Base-by-base conservation (phyloP, 768 basidiomycete genomes). In the Phylloporus rhodoxanthus region DNA sequence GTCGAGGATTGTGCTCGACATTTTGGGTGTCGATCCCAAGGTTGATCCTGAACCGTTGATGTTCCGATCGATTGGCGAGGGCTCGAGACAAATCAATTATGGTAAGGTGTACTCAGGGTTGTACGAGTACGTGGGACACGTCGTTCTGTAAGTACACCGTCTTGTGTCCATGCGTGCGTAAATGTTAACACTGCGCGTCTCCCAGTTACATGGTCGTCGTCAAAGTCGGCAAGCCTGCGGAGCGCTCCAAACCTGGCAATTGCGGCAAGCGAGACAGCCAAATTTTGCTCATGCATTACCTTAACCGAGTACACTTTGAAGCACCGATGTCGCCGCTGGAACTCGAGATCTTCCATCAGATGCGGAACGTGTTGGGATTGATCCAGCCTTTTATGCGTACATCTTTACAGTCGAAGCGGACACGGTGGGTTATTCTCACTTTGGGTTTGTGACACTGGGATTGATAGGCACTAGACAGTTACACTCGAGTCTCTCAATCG, bases 341-440 rank as follows among this genome's bases (percentile, higher is more conserved):
- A n/a, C n/a, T n/a, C n/a, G n/a, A n/a, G n/a, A n/a, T n/a, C n/a
- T n/a, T n/a, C n/a, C n/a, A n/a, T n/a, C n/a, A n/a, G n/a, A n/a
- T n/a, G n/a, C n/a, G n/a, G n/a, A n/a, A n/a, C n/a, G n/a, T n/a
- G n/a, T n/a, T n/a, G n/a, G n/a, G n/a, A n/a, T n/a, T n/a, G n/a
- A n/a, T n/a, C n/a, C n/a, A n/a, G n/a, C n/a, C n/a, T n/a, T n/a
- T n/a, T n/a, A n/a, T n/a, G n/a, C n/a, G 71, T 96, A 96, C 64
- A 87, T 97, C 56, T 95, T 96, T 68, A 95, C 91, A n/a, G 81
- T 97, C 8, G 93, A 97, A 72, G 93, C 93, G 45, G 93, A 97
- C 76, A 93, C 90, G 32, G 89, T 91, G 57, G 39, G 81, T 71
- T 25, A 5, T 17, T 11, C 4, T 20, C 26, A 0, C 40, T 25